Evolutionary conservation across 768 basidiomycete species (phyloP).

Genomic region (Pulveroboletus frians): DNA sequence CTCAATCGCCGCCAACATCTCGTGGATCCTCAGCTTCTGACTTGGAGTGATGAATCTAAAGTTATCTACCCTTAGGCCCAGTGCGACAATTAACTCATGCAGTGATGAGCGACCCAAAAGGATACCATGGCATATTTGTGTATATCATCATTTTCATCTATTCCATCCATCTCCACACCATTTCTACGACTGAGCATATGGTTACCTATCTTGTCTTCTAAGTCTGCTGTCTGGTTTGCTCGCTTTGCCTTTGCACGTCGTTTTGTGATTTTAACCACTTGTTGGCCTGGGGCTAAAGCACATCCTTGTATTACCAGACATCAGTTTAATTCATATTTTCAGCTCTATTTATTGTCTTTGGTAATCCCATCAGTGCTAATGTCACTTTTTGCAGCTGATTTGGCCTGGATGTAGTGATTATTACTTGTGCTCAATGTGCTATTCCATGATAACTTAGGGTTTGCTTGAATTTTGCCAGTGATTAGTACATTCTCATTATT

Average conservation of each 20-base stretch:
- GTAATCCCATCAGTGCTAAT: conserved; percentile 1
- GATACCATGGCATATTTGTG: conserved; percentile 31
- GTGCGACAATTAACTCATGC: conserved; percentile 3
- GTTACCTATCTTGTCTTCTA: conserved; percentile 17
- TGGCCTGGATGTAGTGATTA: not conserved
- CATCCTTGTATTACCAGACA: conserved; percentile 31
- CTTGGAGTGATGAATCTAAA: conserved; percentile 16
- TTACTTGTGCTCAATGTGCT: not conserved
- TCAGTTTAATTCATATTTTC: conserved; percentile 26
- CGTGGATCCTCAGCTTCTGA: conserved; percentile 18
- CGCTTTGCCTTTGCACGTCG: conserved; percentile 24
- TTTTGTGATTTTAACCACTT: conserved; percentile 25
- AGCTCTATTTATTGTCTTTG: not conserved
- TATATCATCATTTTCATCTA: conserved; percentile 32
- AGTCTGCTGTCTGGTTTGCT: conserved; percentile 25
- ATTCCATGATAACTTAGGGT: not conserved
- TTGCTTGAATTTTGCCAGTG: not conserved
- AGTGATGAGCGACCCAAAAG: conserved; percentile 14
- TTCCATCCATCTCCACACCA: conserved; percentile 26
- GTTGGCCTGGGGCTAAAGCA: conserved; percentile 27
- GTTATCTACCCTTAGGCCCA: not conserved
- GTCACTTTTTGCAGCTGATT: conserved; percentile 7
- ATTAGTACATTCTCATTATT: not conserved
- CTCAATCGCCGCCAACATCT: conserved; percentile 31
- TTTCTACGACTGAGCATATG: conserved; percentile 26